A percentile compares a stretch with the other conserved stretches of the same genome.
Conservation (phyloP, 768 basidiomycete genomes). For the Tubosaeta sp. region DNA sequence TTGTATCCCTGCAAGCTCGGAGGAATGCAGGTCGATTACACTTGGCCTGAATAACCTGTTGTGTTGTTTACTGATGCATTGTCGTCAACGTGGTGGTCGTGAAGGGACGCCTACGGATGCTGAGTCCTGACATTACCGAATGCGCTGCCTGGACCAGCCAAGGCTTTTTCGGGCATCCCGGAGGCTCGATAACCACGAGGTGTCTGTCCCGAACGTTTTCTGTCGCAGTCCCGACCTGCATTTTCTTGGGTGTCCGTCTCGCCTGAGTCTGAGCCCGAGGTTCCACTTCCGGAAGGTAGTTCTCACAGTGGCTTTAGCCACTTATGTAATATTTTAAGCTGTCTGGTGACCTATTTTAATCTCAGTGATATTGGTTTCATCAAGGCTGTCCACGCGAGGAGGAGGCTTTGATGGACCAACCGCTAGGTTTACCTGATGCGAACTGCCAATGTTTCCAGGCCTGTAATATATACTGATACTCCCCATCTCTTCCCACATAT, state of each 20-base stretch:
- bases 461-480: constrained; percentile 1
- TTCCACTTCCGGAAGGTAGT: neutral
- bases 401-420: constrained; percentile 12
- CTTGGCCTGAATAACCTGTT: too few species aligned
- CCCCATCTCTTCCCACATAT: neutral
- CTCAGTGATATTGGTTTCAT: neutral
- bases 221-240: too few species aligned
- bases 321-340: neutral
- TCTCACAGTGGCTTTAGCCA: neutral
- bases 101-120: too few species aligned
- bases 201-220: neutral
- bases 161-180: too few species aligned
- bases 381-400: constrained; percentile 12
- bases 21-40: too few species aligned
- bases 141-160: too few species aligned
- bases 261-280: neutral
- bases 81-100: too few species aligned
- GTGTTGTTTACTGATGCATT: too few species aligned
- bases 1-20: too few species aligned
- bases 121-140: too few species aligned
- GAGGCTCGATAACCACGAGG: neutral
- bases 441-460: constrained; percentile 4
- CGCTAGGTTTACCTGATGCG: constrained; percentile 14
- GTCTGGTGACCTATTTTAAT: neutral
- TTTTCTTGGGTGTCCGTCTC: too few species aligned